phyloP scores from a whole-genome alignment of 1,284 basidiomycete species.

The Cryptococcus sp. region DNA sequence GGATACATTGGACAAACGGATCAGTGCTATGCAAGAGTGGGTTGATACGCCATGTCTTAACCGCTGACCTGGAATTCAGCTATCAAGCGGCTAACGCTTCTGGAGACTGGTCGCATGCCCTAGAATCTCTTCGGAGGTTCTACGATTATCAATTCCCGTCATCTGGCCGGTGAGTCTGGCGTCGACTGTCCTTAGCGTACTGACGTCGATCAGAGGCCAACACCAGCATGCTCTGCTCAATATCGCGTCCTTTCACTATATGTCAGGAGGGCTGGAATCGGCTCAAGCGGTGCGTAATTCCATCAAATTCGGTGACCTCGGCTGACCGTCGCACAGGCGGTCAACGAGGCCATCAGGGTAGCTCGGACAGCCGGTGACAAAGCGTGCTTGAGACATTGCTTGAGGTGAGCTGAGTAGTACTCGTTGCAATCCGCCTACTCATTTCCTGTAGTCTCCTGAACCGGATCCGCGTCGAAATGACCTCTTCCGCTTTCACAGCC shows the following conservation, averaged over 20 bases:
- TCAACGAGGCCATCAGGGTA: constrained; percentile 49
- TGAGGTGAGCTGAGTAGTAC: constrained; percentile 31
- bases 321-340: constrained; percentile 24
- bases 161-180: constrained; percentile 21
- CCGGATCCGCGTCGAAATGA: constrained; percentile 29
- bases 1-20: constrained; percentile 34
- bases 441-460: constrained; percentile 22
- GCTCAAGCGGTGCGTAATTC: constrained; percentile 28
- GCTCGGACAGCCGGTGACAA: constrained; percentile 47
- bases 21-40: constrained; percentile 37
- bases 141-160: constrained; percentile 50
- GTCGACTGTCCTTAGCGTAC: no score
- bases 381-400: constrained; percentile 45
- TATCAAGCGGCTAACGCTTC: constrained; percentile 35
- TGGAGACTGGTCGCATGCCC: constrained; percentile 45
- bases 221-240: constrained; percentile 53
- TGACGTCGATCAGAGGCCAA: constrained; percentile 24
- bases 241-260: constrained; percentile 49
- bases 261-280: constrained; percentile 43
- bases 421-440: background rate
- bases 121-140: constrained; percentile 43
- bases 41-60: constrained; percentile 3
- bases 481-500: constrained; percentile 11
- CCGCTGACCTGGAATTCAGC: constrained; percentile 10
- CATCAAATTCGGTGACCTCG: constrained; percentile 1